These are phyloP conservation scores for Solanum ossicruentum DNA, from an alignment of 257 asterid genomes.

Conservation along the genomic window DNA sequence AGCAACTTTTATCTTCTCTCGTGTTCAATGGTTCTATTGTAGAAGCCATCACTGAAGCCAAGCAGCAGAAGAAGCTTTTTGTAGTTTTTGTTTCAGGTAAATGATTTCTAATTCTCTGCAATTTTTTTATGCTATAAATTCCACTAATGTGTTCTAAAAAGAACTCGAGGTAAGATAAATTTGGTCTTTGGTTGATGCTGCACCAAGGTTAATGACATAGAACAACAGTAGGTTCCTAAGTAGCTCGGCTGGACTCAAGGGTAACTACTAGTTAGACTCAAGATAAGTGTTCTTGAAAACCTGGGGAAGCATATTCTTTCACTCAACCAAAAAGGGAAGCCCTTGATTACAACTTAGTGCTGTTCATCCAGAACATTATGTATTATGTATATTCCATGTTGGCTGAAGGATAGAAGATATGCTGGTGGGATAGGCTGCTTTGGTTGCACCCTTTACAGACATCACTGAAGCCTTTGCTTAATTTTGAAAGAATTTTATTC, in stretches of 20 bases:
- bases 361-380: background rate
- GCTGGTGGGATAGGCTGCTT: background rate
- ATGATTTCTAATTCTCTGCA: constrained; percentile 6
- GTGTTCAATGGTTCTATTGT: constrained; percentile 64
- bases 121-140: background rate
- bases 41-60: constrained; percentile 82
- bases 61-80: constrained; percentile 77
- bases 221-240: background rate
- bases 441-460: background rate
- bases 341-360: background rate
- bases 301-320: background rate
- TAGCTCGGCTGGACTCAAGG: background rate
- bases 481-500: background rate
- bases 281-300: background rate
- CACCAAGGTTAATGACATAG: background rate
- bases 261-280: background rate
- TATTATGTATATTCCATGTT: background rate
- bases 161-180: background rate
- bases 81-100: constrained; percentile 73
- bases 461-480: background rate
- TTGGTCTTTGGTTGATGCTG: background rate
- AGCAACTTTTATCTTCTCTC: constrained; percentile 53
- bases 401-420: background rate
- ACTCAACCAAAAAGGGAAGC: background rate
- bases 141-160: background rate